Percentiles rank a stretch among this genome's conserved stretches.
These are phyloP conservation scores for Candida sithepensis DNA, from an alignment of 805 yeast species.

Conservation along the genomic window DNA sequence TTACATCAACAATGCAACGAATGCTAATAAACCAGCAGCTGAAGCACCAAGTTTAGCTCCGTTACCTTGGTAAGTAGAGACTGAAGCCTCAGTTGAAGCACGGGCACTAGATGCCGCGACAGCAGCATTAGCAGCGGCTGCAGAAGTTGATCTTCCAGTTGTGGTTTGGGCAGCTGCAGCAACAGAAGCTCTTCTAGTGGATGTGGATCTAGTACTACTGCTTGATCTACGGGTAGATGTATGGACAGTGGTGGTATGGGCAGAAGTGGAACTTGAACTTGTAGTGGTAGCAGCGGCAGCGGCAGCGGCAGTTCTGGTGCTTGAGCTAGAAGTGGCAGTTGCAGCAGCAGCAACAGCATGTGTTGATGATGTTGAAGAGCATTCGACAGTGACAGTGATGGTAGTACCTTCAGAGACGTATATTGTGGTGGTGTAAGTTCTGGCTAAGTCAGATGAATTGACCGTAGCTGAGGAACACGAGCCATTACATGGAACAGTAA, in stretches of 20 bases:
- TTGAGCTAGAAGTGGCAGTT: too few relatives aligned
- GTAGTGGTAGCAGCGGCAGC: too few relatives aligned
- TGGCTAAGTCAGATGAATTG: slow-evolving; percentile 6
- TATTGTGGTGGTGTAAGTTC: slow-evolving; percentile 9
- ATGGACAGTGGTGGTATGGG: too few relatives aligned
- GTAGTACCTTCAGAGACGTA: slow-evolving; percentile 7
- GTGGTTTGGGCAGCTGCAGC: too few relatives aligned
- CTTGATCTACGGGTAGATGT: too few relatives aligned
- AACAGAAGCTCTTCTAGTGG: too few relatives aligned
- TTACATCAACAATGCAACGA: neutral
- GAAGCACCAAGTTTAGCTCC: neutral
- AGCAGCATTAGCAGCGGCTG: neutral
- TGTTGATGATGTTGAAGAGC: neutral
- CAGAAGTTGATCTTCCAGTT: too few relatives aligned
- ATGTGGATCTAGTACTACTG: too few relatives aligned
- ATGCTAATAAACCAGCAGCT: neutral
- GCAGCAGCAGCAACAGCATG: neutral
- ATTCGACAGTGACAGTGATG: slow-evolving; percentile 1
- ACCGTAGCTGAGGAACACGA: slow-evolving; percentile 5
- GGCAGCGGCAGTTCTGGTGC: too few relatives aligned
- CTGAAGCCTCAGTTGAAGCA: neutral
- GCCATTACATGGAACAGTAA: slow-evolving; percentile 16
- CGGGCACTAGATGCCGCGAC: neutral
- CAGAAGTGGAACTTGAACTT: too few relatives aligned
- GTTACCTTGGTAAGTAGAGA: neutral